phyloP scores from a whole-genome alignment of 768 basidiomycete species.

The Tephrocybe rancida region DNA sequence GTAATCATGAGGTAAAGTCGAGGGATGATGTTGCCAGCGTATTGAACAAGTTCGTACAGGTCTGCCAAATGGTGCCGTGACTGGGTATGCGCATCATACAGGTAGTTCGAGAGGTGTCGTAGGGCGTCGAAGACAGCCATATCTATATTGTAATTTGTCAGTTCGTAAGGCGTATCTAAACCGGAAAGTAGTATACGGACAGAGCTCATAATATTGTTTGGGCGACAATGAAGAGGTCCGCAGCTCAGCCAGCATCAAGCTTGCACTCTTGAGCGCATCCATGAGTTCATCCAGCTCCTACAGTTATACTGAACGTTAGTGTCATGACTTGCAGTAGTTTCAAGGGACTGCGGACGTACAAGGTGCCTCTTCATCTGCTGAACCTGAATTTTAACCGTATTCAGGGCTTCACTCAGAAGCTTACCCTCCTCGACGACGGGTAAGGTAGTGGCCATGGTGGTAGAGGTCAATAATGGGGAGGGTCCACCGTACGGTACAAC shows the following conservation, averaged over 20 bases:
- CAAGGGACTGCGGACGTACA: constrained; percentile 44
- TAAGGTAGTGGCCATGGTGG: constrained; percentile 26
- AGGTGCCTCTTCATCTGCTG: constrained; percentile 95
- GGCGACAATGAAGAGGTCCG: constrained; percentile 91
- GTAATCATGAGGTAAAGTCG: constrained; percentile 98
- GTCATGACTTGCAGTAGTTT: neutral
- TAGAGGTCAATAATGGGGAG: constrained; percentile 1
- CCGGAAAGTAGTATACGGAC: constrained; percentile 47
- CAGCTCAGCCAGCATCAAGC: constrained; percentile 95
- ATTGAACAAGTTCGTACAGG: constrained; percentile 99
- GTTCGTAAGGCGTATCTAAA: neutral
- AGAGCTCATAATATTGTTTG: constrained; percentile 99
- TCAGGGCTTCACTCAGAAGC: constrained; percentile 81
- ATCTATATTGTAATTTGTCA: constrained; percentile 49
- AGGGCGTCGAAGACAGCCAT: constrained; percentile 99
- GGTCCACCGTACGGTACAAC: constrained; percentile 8
- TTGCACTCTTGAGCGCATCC: constrained; percentile 97
- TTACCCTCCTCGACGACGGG: constrained; percentile 77
- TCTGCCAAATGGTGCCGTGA: constrained; percentile 96
- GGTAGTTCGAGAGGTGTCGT: constrained; percentile 92
- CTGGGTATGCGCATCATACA: constrained; percentile 93
- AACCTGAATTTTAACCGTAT: constrained; percentile 88
- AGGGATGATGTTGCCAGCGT: constrained; percentile 94
- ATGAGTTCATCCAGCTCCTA: constrained; percentile 96
- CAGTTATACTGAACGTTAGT: constrained; percentile 3